A percentile compares a stretch with the other conserved stretches of the same genome.
These are phyloP conservation scores for Xylaria scruposa DNA, from an alignment of 495 filamentous ascomycete species.

Conservation along the genomic window DNA sequence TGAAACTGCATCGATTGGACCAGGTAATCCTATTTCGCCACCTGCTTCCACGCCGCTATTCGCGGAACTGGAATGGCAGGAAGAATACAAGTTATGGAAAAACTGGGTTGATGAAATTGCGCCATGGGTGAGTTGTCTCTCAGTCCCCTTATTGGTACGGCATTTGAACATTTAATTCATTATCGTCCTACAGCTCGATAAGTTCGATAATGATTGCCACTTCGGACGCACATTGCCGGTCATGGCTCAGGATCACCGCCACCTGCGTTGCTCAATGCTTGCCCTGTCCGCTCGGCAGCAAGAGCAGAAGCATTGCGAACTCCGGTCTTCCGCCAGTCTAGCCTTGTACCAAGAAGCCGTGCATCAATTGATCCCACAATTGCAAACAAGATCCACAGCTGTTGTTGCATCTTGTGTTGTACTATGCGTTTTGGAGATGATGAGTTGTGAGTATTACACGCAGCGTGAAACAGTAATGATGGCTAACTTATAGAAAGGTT, in stretches of 20 bases:
- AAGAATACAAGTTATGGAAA: slow-evolving; percentile 12
- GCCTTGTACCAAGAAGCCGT: slow-evolving; percentile 12
- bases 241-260: background rate
- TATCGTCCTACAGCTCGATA: background rate
- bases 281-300: slow-evolving; percentile 9
- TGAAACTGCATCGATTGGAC: background rate
- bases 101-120: slow-evolving; percentile 14
- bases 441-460: background rate
- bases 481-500: background rate
- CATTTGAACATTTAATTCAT: background rate
- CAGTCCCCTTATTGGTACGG: background rate
- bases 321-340: background rate
- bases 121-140: slow-evolving; percentile 7
- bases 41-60: background rate
- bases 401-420: slow-evolving; percentile 10
- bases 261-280: slow-evolving; percentile 3
- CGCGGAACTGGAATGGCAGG: background rate
- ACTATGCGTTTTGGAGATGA: slow-evolving; percentile 8
- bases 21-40: slow-evolving; percentile 1
- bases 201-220: slow-evolving; percentile 8
- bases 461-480: background rate
- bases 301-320: slow-evolving; percentile 11
- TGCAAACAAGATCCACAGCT: background rate
- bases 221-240: slow-evolving; percentile 3
- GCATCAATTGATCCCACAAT: background rate